These are phyloP conservation scores for Epichloe sylvatica DNA, from an alignment of 2,329 filamentous ascomycete genomes.

Conservation along the genomic window DNA sequence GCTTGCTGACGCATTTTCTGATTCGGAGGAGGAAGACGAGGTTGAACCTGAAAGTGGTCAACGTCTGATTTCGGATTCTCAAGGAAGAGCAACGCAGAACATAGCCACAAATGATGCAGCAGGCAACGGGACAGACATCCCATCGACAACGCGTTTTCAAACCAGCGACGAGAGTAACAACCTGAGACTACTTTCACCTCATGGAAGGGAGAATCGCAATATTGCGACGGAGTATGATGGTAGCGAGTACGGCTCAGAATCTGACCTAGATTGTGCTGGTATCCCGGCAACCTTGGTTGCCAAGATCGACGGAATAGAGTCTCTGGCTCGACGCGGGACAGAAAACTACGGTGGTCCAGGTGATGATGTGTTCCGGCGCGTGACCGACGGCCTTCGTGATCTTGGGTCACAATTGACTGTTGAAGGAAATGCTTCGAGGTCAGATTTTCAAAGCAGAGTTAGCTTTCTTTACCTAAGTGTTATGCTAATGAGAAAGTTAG, in stretches of 20 bases:
- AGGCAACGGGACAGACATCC: slow-evolving; percentile 6
- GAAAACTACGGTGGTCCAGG: slow-evolving; percentile 51
- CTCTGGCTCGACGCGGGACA: slow-evolving; percentile 49
- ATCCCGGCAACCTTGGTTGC: slow-evolving; percentile 53
- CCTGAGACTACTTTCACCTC: slow-evolving; percentile 30
- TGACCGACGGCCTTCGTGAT: slow-evolving; percentile 56
- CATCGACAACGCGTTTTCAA: slow-evolving; percentile 19
- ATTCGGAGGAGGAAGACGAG: slow-evolving; percentile 50
- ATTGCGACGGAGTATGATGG: slow-evolving; percentile 52
- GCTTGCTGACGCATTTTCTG: slow-evolving; percentile 57
- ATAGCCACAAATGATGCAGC: background rate
- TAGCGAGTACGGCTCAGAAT: slow-evolving; percentile 60
- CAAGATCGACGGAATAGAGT: slow-evolving; percentile 60
- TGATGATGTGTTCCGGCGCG: slow-evolving; percentile 53
- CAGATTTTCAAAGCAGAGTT: slow-evolving; percentile 10
- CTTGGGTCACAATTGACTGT: slow-evolving; percentile 60
- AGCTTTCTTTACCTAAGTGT: background rate
- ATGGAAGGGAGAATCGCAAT: slow-evolving; percentile 34
- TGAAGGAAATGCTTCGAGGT: slow-evolving; percentile 60
- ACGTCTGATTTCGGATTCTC: background rate
- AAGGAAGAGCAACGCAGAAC: background rate
- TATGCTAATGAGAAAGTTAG: slow-evolving; percentile 25
- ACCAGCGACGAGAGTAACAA: slow-evolving; percentile 22
- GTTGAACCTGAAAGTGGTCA: slow-evolving; percentile 32
- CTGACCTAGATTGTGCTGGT: slow-evolving; percentile 54